Conservation (phyloP, 345 rosid species). For the Alliaria petiolata region DNA sequence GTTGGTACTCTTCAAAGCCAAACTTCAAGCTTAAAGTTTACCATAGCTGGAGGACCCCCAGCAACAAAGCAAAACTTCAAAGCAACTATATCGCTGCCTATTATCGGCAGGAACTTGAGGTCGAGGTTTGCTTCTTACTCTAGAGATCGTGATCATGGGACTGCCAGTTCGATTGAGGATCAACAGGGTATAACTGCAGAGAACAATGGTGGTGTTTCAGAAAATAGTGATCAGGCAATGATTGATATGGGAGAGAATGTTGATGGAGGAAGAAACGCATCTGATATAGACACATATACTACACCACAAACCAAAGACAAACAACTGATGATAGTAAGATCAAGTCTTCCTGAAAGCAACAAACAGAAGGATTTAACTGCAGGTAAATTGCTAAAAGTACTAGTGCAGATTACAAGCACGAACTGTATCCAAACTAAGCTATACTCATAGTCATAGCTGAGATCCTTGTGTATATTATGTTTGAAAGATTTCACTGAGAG, state of each 20-base stretch:
- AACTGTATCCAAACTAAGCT: neutral
- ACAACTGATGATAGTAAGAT: constrained; percentile 22
- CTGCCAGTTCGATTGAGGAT: constrained; percentile 7
- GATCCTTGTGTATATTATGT: neutral
- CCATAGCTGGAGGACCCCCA: constrained; percentile 95
- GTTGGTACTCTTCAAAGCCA: constrained; percentile 28
- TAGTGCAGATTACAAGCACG: neutral
- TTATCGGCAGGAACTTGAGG: constrained; percentile 74
- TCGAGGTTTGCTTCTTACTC: constrained; percentile 63
- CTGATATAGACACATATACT: constrained; percentile 24
- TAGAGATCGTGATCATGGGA: constrained; percentile 37
- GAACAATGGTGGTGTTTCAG: constrained; percentile 10
- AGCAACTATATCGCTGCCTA: constrained; percentile 76
- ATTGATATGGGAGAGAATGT: constrained; percentile 5
- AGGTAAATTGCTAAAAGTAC: constrained; percentile 35
- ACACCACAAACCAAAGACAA: constrained; percentile 29
- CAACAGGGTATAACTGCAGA: constrained; percentile 10
- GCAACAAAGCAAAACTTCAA: constrained; percentile 83
- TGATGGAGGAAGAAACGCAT: neutral
- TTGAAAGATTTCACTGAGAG: neutral
- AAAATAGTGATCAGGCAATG: constrained; percentile 12
- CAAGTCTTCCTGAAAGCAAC: constrained; percentile 34
- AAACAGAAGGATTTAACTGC: constrained; percentile 26
- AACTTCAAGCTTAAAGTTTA: constrained; percentile 50
- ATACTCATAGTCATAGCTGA: neutral